These are phyloP conservation scores for Sporisorium exsertum DNA, from an alignment of 1,284 basidiomycete genomes.

Conservation along the genomic window DNA sequence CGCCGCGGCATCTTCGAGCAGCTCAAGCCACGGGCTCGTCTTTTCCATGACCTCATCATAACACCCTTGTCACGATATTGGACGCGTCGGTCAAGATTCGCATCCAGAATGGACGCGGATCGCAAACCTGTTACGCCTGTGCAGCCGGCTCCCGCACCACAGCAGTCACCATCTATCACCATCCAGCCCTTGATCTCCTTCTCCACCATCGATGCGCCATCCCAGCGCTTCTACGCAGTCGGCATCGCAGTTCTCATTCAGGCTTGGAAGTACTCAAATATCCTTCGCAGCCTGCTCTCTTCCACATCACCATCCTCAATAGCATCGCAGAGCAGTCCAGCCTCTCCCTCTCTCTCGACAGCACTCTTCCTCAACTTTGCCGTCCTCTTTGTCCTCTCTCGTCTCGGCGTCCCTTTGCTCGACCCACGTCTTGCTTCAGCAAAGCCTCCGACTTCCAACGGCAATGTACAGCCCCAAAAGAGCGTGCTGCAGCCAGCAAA, in stretches of 20 bases:
- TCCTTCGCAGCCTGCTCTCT: slow-evolving; percentile 18
- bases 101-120: slow-evolving; percentile 19
- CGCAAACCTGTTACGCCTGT: slow-evolving; percentile 11
- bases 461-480: slow-evolving; percentile 76
- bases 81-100: neutral
- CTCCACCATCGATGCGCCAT: slow-evolving; percentile 70
- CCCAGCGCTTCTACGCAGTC: slow-evolving; percentile 73
- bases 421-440: slow-evolving; percentile 77
- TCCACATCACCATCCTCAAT: slow-evolving; percentile 20
- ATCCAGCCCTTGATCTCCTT: slow-evolving; percentile 68
- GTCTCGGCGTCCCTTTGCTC: slow-evolving; percentile 81
- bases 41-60: slow-evolving; percentile 5
- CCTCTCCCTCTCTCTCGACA: slow-evolving; percentile 75
- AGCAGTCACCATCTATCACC: slow-evolving; percentile 5
- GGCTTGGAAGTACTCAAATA: slow-evolving; percentile 66
- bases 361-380: slow-evolving; percentile 72
- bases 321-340: slow-evolving; percentile 64
- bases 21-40: slow-evolving; percentile 3
- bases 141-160: slow-evolving; percentile 7
- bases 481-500: slow-evolving; percentile 76
- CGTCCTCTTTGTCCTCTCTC: slow-evolving; percentile 75
- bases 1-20: neutral
- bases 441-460: slow-evolving; percentile 74
- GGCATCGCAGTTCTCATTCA: slow-evolving; percentile 72
- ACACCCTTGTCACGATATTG: neutral